phyloP scores from a whole-genome alignment of 768 basidiomycete species.

The Tricholoma saponaceum region DNA sequence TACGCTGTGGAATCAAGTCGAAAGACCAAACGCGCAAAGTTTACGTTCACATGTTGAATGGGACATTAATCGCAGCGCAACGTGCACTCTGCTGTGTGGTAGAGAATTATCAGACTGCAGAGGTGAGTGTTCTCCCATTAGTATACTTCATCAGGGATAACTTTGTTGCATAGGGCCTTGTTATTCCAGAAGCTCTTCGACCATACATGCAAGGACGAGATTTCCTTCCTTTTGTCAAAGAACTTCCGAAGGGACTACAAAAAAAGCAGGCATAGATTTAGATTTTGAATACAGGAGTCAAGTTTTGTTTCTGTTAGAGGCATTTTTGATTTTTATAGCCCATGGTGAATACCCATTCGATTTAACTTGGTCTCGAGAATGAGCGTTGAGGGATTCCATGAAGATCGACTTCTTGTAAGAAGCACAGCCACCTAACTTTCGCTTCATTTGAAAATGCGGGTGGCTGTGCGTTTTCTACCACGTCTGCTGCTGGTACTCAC shows the following conservation, averaged over 20 bases:
- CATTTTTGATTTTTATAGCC: background rate
- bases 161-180: constrained; percentile 63
- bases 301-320: too few relatives aligned
- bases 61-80: constrained; percentile 95
- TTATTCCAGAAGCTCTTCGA: constrained; percentile 83
- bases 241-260: constrained; percentile 73
- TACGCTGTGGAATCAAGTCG: constrained; percentile 87
- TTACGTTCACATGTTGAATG: constrained; percentile 99
- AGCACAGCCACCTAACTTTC: constrained; percentile 4
- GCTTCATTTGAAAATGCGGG: background rate
- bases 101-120: constrained; percentile 97
- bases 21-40: constrained; percentile 89
- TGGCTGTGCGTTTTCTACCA: constrained; percentile 22
- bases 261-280: constrained; percentile 52
- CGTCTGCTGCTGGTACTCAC: constrained; percentile 13
- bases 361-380: too few relatives aligned
- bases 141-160: constrained; percentile 6
- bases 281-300: background rate
- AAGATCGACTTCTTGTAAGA: background rate
- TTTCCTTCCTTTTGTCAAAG: constrained; percentile 83
- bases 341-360: background rate
- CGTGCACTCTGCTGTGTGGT: constrained; percentile 95
- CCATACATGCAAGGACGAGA: constrained; percentile 96
- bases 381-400: too few relatives aligned
- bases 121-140: constrained; percentile 47